Percentiles rank a stretch among this genome's conserved stretches.
phyloP scores from a whole-genome alignment of 2,329 filamentous ascomycete genomes.

The Colletotrichum sp. region DNA sequence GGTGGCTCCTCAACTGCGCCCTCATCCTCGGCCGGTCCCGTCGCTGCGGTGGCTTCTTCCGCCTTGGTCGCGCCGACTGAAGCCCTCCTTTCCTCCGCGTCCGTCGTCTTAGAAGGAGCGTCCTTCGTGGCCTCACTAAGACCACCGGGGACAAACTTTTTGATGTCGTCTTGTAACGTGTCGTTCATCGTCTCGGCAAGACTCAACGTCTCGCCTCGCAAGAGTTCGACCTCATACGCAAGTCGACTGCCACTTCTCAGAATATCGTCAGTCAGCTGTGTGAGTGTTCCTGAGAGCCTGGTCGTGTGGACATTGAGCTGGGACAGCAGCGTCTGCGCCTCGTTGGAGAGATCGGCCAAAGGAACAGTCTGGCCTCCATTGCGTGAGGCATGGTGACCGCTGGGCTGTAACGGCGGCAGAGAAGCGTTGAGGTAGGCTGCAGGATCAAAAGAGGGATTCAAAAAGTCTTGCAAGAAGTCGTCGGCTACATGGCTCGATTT shows the following conservation, averaged over 20 bases:
- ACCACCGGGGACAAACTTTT: conserved; percentile 69
- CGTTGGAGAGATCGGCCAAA: conserved; percentile 78
- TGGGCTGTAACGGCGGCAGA: conserved; percentile 70
- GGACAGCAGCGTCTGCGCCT: conserved; percentile 84
- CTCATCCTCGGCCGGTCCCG: conserved; percentile 13
- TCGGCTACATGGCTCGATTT: conserved; percentile 72
- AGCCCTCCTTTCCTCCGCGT: conserved; percentile 9
- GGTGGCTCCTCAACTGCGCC: conserved; percentile 54
- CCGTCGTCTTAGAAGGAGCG: background rate
- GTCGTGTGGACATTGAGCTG: conserved; percentile 90
- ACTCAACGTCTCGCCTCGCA: conserved; percentile 86
- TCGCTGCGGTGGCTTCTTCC: conserved; percentile 7
- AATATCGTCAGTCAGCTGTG: conserved; percentile 93
- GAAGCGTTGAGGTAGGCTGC: conserved; percentile 84
- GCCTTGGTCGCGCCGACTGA: background rate
- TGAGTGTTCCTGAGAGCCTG: conserved; percentile 79
- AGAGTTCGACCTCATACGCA: conserved; percentile 91
- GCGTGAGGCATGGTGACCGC: conserved; percentile 25
- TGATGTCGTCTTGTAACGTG: conserved; percentile 73
- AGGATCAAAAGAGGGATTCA: conserved; percentile 79
- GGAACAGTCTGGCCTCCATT: conserved; percentile 50
- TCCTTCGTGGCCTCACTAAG: conserved; percentile 33
- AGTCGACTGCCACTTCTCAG: conserved; percentile 85
- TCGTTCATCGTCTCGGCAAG: conserved; percentile 80
- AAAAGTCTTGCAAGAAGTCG: conserved; percentile 75